Evolutionary conservation across 768 basidiomycete genomes (phyloP).

Genomic region (Auricularia sp.): DNA sequence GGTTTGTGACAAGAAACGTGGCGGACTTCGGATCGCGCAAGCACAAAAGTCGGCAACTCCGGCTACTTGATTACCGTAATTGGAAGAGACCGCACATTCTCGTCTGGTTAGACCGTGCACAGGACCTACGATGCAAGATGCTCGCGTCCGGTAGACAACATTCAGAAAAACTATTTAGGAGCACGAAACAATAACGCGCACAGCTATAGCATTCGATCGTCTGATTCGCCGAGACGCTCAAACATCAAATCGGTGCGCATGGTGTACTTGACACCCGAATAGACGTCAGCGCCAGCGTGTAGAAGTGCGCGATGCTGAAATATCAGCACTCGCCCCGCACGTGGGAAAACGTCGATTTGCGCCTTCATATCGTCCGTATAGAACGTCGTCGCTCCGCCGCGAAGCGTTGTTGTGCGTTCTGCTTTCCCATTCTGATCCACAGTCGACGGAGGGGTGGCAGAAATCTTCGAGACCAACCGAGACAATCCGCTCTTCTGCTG

Average conservation of each 20-base stretch:
- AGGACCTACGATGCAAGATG: too few relatives aligned
- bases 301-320: constrained; percentile 5
- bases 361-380: not conserved
- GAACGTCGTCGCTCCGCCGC: constrained; percentile 6
- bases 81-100: too few relatives aligned
- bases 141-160: too few relatives aligned
- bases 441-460: not conserved
- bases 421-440: not conserved
- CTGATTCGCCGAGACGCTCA: not conserved
- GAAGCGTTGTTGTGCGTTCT: not conserved
- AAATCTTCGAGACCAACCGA: not conserved
- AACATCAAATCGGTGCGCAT: constrained; percentile 9
- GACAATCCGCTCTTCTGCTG: not conserved
- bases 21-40: too few relatives aligned
- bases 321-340: constrained; percentile 5
- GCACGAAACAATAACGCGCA: too few relatives aligned
- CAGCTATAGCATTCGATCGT: too few relatives aligned
- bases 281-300: constrained; percentile 5
- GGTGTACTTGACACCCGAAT: constrained; percentile 6
- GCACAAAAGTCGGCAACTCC: too few relatives aligned
- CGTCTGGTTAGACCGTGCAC: too few relatives aligned
- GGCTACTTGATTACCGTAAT: too few relatives aligned
- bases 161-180: too few relatives aligned
- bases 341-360: constrained; percentile 5
- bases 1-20: too few relatives aligned